Base-by-base conservation (phyloP, 176 grass and related monocot species). In the Lolium rigidum region DNA sequence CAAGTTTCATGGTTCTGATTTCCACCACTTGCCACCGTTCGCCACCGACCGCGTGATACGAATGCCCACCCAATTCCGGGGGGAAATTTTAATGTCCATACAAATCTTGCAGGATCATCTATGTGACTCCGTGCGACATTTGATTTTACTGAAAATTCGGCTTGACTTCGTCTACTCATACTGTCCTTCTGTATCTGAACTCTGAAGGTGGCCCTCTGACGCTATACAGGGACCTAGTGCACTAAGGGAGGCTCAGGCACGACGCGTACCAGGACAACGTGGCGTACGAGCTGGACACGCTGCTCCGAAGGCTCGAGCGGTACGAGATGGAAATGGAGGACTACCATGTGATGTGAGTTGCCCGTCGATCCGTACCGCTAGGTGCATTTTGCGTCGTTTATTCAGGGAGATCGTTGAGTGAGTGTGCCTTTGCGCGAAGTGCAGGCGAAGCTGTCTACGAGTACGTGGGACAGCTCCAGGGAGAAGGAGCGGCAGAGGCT, bases 261-360 rank as follows among this genome's bases (percentile, higher is more conserved):
- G 96, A 98, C 77, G 48, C 50, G 5, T 92, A 92, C 81, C 96
- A 98, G 77, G 93, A 98, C 73, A 94, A 80, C 5, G 93, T 95
- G 59, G 96, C 96, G 25, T 88, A 84, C 37, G 84, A 95, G 70
- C 73, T 98, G 17, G 86, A 95, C 46, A 86, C 61, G 51, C 86
- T 98, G 82, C 88, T 98, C 28, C 83, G 24, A 14, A 89, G 84
- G 57, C 93, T 98, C 52, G 56, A 91, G 47, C 85, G 70, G n/a
- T 95, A 98, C 28, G 93, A 95, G 85, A 94, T 87, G 88, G 88
- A 95, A 61, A 98, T 98, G 96, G 93, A 98, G 83, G 93, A 95
- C 82, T 98, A 98, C 88, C 93, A 98, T 94, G 28, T n/a, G n/a
- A n/a, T n/a, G 96, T 98, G 89, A 87, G 57, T 62, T 66, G 16